A percentile compares a stretch with the other conserved stretches of the same genome.
Conservation (phyloP, 352 stramenopile species). For the Phytophthora vignae region DNA sequence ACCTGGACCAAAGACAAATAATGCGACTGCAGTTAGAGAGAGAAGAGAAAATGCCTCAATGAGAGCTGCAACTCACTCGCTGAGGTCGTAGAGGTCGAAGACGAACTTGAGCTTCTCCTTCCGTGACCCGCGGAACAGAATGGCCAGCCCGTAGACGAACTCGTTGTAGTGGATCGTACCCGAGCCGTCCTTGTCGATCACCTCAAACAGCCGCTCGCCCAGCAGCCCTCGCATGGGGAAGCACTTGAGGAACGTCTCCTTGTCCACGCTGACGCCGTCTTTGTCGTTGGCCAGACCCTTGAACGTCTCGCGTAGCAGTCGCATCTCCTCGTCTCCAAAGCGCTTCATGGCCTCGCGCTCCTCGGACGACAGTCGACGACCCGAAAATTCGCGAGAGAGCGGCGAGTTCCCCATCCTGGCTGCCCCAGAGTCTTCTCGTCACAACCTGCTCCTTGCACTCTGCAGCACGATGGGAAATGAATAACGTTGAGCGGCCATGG, state of each 20-base stretch:
- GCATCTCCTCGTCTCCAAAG: conserved; percentile 82
- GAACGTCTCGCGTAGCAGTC: conserved; percentile 81
- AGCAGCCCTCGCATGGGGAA: conserved; percentile 92
- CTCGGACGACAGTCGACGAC: conserved; percentile 51
- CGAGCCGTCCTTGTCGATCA: conserved; percentile 92
- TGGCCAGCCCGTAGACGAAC: conserved; percentile 91
- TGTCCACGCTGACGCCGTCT: conserved; percentile 85
- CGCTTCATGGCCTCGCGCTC: conserved; percentile 80
- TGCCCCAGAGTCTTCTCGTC: neutral
- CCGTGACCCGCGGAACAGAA: conserved; percentile 82
- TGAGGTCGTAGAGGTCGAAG: conserved; percentile 94
- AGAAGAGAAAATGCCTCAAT: conserved; percentile 7
- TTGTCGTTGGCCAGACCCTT: conserved; percentile 71
- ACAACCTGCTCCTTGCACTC: neutral
- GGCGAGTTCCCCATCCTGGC: conserved; percentile 69
- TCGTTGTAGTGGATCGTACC: conserved; percentile 92
- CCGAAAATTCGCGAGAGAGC: conserved; percentile 63
- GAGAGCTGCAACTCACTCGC: conserved; percentile 51
- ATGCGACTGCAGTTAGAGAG: conserved; percentile 29
- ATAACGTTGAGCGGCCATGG: conserved; percentile 12
- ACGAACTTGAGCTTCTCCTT: conserved; percentile 95
- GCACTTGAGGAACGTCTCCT: conserved; percentile 95
- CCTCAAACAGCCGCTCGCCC: conserved; percentile 92
- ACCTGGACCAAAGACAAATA: conserved; percentile 35
- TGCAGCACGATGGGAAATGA: conserved; percentile 27